Base-by-base conservation (phyloP, 1,284 basidiomycete genomes). In the Fomitopsis betulina region DNA sequence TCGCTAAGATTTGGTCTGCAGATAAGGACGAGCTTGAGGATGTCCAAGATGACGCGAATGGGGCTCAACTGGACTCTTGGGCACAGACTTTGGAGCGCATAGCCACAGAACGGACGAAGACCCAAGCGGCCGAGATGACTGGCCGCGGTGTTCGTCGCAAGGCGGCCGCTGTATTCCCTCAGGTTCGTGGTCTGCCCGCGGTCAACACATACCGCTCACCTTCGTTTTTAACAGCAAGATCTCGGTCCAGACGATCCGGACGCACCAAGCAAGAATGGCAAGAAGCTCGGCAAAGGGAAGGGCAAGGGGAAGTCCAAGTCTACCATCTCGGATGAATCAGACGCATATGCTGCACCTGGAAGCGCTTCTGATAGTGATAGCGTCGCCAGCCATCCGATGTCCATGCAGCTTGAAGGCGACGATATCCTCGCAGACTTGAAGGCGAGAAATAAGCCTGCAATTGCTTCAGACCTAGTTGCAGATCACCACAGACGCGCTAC, bases 1-100 rank as follows among this genome's bases (percentile, higher is more conserved):
- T 95, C 68, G 92, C 93, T 3, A 94, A 94, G 68, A 82, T 96
- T 47, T 95, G 93, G 93, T 84, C 91, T 12, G 85, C 89, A 25
- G 84, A 88, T 57, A 87, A 87, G 67, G 86, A 88, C 55, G 68
- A 74, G 3, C 69, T 93, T 37, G 83, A 86, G 67, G 90, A 93
- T 17, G 72, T 91, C 33, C 77, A 75, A 21, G 86, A 87, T 37
- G 76, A 79, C 4, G 61, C 67, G 0, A 67, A 70, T 10, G 58
- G 68, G 10, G 84, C 84, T 53, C 80, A 84, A 58, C 79, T 75
- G 23, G 88, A 91, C 70, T 90, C 90, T 30, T 96, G 93, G 93
- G 81, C 87, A 3, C 81, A 83, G 58, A 83, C 87, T 4, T 71
- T 91, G 43, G 76, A 86, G 63, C 85, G 81, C 58, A 84, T 91